Evolutionary conservation across 257 asterid genomes (phyloP), one percentile per base, ranked within the genome.

Genomic region (Leptodermis oblonga): DNA sequence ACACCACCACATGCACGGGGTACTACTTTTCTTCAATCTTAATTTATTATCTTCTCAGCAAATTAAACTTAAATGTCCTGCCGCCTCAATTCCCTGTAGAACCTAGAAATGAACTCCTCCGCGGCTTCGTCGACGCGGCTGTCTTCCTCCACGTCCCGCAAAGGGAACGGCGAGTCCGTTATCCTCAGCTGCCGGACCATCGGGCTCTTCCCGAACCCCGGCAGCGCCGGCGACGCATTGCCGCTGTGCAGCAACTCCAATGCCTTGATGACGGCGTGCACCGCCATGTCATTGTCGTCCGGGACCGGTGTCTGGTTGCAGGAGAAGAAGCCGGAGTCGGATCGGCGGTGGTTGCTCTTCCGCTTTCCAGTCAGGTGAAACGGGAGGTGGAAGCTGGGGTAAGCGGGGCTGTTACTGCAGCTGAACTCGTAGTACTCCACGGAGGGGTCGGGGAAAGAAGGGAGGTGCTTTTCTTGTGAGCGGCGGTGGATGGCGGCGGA

Each of bases 381-480:
- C 14, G 88, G 87, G 42, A 80, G 77, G 56, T 52, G 79, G 76
- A 80, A 81, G 45, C 41, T 52, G 6, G 79, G 80, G 59, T 58
- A 63, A 5, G 86, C 87, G 0, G 95, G 97, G 78, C 86, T 89
- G 85, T 75, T 79, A 41, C 90, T 79, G 90, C 95, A 92, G 82
- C 95, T 92, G 82, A 86, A 89, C 77, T 92, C 98, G 73, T 88
- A 82, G 80, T 87, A 86, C 18, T 89, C 92, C 34, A 63, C 25
- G 0, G 79, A 18, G 18, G 78, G 61, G 37, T 65, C 28, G 3
- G 81, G 75, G 73, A 70, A 72, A 7, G 76, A 69, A 5, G 74
- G 63, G 39, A 60, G 58, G 10, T 55, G 80, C 11, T 65, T 60
- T 33, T 70, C 66, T 25, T 58, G 53, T 14, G 75, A 78, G 71